A percentile compares a stretch with the other conserved stretches of the same genome.
These are phyloP conservation scores for Rhododendron henanense DNA, from an alignment of 148 eudicot genomes.

Conservation along the genomic window DNA sequence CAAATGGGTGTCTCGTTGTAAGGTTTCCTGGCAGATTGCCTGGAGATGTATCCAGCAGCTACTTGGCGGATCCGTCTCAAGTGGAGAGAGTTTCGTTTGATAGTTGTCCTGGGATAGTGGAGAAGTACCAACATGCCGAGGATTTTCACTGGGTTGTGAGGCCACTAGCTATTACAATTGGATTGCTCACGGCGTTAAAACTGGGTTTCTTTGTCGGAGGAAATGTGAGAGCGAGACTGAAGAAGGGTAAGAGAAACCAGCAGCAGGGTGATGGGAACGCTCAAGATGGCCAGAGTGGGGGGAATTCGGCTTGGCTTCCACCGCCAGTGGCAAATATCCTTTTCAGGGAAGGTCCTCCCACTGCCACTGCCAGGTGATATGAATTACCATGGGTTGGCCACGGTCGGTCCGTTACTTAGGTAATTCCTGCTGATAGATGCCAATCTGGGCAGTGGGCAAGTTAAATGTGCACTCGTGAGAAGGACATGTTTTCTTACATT, in stretches of 20 bases:
- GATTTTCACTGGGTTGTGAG: constrained; percentile 89
- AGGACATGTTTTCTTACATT: not conserved
- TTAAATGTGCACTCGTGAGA: not conserved
- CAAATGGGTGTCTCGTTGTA: constrained; percentile 77
- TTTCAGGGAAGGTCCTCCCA: constrained; percentile 46
- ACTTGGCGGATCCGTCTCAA: constrained; percentile 78
- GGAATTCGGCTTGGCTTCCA: constrained; percentile 56
- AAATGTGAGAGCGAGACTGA: constrained; percentile 35
- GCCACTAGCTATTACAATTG: constrained; percentile 61
- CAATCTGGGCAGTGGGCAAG: not conserved
- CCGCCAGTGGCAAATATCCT: constrained; percentile 53
- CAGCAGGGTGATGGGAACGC: constrained; percentile 19
- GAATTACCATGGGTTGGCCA: not conserved
- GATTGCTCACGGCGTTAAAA: constrained; percentile 49
- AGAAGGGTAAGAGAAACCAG: constrained; percentile 22
- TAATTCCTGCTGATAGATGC: not conserved
- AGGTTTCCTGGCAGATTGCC: constrained; percentile 62
- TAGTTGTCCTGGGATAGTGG: constrained; percentile 54
- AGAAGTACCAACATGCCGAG: constrained; percentile 75
- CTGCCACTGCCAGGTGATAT: constrained; percentile 33
- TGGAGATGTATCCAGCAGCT: constrained; percentile 26
- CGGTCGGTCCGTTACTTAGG: not conserved
- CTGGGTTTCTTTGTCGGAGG: constrained; percentile 51
- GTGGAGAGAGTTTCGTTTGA: constrained; percentile 63
- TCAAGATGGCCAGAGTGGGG: constrained; percentile 39